Evolutionary conservation across 2,329 filamentous ascomycete species (phyloP).

Genomic region (Plenodomus biglobosus): DNA sequence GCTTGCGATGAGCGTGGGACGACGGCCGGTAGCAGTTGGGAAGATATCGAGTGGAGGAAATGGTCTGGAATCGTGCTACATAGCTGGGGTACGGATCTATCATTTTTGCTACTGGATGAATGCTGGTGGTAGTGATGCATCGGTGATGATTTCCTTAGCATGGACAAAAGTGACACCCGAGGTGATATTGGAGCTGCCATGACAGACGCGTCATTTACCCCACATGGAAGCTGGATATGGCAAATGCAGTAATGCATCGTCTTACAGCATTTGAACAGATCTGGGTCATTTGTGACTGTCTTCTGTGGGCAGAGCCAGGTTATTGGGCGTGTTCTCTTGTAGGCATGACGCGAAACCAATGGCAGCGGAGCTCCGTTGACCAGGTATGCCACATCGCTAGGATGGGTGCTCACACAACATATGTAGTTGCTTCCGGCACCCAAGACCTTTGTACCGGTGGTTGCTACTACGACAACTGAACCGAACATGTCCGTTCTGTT

Average conservation of each 20-base stretch:
- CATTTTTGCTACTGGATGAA: neutral
- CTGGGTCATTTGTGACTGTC: neutral
- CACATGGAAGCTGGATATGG: no score
- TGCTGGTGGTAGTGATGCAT: neutral
- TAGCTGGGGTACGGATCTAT: neutral
- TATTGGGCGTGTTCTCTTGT: neutral
- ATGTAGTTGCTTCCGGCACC: neutral
- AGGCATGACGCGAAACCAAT: no score
- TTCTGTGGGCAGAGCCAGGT: neutral
- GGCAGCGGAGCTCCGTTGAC: neutral
- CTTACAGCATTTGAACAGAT: neutral
- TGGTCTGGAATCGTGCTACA: neutral
- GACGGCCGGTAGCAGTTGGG: no score
- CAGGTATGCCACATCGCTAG: neutral
- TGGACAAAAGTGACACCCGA: neutral
- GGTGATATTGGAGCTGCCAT: neutral
- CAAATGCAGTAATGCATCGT: neutral
- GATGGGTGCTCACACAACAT: neutral
- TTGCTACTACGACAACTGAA: neutral
- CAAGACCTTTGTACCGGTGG: neutral
- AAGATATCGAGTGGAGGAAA: neutral
- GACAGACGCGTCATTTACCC: no score
- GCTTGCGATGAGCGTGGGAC: neutral
- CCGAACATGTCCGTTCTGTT: neutral
- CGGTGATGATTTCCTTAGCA: neutral